phyloP scores from a whole-genome alignment of 2,329 filamentous ascomycete genomes.

The Parastagonospora nodorum region DNA sequence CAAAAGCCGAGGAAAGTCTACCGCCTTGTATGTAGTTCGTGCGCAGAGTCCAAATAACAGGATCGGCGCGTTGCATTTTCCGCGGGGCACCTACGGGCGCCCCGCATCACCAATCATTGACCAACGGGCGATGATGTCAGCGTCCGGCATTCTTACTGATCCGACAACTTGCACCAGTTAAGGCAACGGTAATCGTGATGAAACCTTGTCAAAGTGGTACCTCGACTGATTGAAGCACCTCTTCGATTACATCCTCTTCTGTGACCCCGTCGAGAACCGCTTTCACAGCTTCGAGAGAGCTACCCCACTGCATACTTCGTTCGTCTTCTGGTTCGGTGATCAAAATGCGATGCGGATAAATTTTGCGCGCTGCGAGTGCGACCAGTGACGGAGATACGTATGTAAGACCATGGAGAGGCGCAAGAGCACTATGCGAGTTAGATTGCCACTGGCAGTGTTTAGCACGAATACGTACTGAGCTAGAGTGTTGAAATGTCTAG shows the following conservation, averaged over 20 bases:
- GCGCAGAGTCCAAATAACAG: conserved; percentile 8
- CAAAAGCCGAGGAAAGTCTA: neutral
- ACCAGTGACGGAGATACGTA: conserved; percentile 87
- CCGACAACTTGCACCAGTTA: conserved; percentile 2
- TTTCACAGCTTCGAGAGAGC: conserved; percentile 71
- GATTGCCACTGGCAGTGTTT: conserved; percentile 3
- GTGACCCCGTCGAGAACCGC: conserved; percentile 66
- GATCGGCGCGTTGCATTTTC: conserved; percentile 10
- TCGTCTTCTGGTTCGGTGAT: conserved; percentile 74
- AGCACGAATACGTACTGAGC: conserved; percentile 53
- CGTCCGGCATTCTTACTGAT: conserved; percentile 33
- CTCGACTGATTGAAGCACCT: conserved; percentile 62
- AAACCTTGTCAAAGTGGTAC: conserved; percentile 54
- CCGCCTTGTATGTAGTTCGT: neutral
- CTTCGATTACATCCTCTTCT: conserved; percentile 62
- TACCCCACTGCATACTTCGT: conserved; percentile 92
- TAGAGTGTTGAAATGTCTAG: conserved; percentile 74
- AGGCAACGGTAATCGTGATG: neutral
- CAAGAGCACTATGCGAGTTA: conserved; percentile 64
- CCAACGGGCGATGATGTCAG: conserved; percentile 27
- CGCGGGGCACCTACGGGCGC: conserved; percentile 19
- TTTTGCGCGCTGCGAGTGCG: conserved; percentile 78
- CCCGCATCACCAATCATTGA: conserved; percentile 30
- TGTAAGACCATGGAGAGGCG: conserved; percentile 77
- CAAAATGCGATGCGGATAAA: conserved; percentile 83